A percentile compares a stretch with the other conserved stretches of the same genome.
phyloP scores from a whole-genome alignment of 352 stramenopile species.

The Globisporangium nagaii region DNA sequence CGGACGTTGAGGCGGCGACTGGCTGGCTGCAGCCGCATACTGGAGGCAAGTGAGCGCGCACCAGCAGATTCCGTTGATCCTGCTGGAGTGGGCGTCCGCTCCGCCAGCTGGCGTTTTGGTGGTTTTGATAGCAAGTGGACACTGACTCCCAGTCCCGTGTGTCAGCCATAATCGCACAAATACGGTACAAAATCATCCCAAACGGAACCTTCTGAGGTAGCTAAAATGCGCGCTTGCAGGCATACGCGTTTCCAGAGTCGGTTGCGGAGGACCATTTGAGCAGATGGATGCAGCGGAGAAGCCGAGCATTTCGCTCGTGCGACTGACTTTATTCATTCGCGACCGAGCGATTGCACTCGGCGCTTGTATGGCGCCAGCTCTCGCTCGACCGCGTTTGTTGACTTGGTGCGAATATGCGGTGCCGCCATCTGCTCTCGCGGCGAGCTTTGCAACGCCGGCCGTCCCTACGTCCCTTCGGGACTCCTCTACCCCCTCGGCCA shows the following conservation, averaged over 20 bases:
- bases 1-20: too few relatives aligned
- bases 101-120: background rate
- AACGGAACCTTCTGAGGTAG: background rate
- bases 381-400: background rate
- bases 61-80: constrained; percentile 1
- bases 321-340: constrained; percentile 8
- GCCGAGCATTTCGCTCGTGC: background rate
- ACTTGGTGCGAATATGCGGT: constrained; percentile 6
- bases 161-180: too few relatives aligned
- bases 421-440: constrained; percentile 5
- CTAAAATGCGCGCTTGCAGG: too few relatives aligned
- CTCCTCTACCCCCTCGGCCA: background rate
- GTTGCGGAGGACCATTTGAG: background rate
- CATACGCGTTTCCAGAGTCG: background rate
- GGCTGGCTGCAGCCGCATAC: too few relatives aligned
- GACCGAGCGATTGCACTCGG: background rate
- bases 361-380: background rate
- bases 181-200: background rate
- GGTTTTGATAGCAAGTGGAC: background rate
- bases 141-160: background rate
- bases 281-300: constrained; percentile 6
- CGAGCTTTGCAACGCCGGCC: background rate
- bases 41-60: background rate
- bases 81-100: background rate
- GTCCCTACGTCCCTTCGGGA: background rate